Base-by-base conservation (phyloP, 768 basidiomycete genomes). In the Suillus tomentosus region DNA sequence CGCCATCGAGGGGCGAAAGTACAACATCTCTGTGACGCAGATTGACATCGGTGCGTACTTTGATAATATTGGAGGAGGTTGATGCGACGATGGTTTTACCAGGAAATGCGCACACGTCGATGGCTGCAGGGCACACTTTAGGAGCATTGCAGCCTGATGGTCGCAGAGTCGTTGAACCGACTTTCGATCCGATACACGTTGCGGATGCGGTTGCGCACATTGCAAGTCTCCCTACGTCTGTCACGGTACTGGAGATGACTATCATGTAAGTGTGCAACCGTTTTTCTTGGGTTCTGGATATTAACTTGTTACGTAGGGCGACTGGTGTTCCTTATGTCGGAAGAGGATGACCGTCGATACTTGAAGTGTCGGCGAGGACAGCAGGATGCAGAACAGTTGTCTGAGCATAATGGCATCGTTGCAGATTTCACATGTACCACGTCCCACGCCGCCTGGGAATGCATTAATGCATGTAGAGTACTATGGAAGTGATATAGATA, bases 1-100 rank as follows among this genome's bases (percentile, higher is more conserved):
- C 5, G 82, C 87, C 2, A 85, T 96, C 27, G 93, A 95, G 70
- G 94, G 92, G 0, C 80, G 93, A 8, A 78, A 82, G 37, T 85
- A 85, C 73, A 81, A 86, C 70, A 94, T 96, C 61, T 85, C 91
- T 4, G 87, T 85, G 70, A 90, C 89, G 2, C 92, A 95, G 71
- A 84, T 95, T 56, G 93, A 95, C 72, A 91, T 95, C 55, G 93
- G 92, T 87, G 54, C 36, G 72, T 40, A 31, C n/a, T 22, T 39
- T 42, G 5, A n/a, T 43, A 62, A 57, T 13, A n/a, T 48, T 2
- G 17, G 61, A n/a, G 62, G 36, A 27, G 34, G 24, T 37, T 60
- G 2, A 65, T 57, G 34, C 11, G 13, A 57, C 56, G 3, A 37
- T 57, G 22, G 22, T 39, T 10, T 39, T 60, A 36, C 34, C 2